A percentile compares a stretch with the other conserved stretches of the same genome.
Conservation (phyloP, 371 early-diverging fungal genomes). For the Mortierella sp. region DNA sequence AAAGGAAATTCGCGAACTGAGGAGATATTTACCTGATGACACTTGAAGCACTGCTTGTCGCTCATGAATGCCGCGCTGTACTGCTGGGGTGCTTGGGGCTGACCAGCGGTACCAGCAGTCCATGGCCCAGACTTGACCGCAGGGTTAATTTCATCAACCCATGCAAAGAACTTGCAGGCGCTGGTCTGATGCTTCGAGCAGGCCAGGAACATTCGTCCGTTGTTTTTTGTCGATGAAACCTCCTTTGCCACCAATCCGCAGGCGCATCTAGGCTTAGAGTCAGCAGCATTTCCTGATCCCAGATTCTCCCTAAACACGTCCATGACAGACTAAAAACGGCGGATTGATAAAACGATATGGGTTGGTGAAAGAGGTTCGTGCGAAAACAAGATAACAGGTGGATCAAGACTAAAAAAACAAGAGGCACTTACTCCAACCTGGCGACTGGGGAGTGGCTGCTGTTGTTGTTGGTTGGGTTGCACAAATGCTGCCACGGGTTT, state of each 20-base stretch:
- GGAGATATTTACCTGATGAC: conserved; percentile 24
- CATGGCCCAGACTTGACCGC: conserved; percentile 12
- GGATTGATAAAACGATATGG: neutral
- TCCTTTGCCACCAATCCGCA: conserved; percentile 66
- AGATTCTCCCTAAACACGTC: conserved; percentile 28
- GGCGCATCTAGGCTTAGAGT: conserved; percentile 60
- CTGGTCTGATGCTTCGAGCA: conserved; percentile 60
- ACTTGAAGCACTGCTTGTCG: conserved; percentile 30
- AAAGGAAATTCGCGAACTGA: too few species aligned
- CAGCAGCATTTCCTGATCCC: conserved; percentile 7
- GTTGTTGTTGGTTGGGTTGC: conserved; percentile 6
- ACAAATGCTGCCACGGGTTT: neutral
- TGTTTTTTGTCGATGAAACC: conserved; percentile 58
- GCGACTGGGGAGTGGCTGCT: neutral
- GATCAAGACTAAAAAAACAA: too few species aligned
- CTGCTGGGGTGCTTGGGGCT: conserved; percentile 4
- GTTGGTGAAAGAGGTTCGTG: neutral
- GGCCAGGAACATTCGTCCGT: conserved; percentile 60
- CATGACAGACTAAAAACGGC: conserved; percentile 11
- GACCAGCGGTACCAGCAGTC: conserved; percentile 9
- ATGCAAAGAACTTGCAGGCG: conserved; percentile 69
- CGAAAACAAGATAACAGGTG: neutral
- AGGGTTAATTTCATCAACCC: conserved; percentile 62
- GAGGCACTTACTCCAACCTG: neutral
- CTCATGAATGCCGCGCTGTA: conserved; percentile 6